A percentile compares a stretch with the other conserved stretches of the same genome.
These are phyloP conservation scores for Carallia pectinifolia DNA, from an alignment of 345 rosid genomes.

Conservation along the genomic window DNA sequence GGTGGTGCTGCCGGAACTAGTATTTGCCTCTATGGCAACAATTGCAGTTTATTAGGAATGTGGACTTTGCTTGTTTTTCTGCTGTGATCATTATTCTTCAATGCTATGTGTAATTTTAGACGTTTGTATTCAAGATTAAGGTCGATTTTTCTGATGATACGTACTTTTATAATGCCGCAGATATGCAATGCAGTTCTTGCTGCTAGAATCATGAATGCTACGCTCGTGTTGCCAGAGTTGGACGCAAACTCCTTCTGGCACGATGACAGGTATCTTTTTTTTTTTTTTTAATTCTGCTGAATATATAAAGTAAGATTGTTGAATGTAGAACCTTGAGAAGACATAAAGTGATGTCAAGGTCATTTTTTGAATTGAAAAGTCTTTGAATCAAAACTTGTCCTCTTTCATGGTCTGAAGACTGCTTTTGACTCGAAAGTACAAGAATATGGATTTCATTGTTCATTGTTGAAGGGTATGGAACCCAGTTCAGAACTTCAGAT, in stretches of 20 bases:
- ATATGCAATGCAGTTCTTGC: slow-evolving; percentile 99
- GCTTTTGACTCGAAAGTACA: too few species aligned
- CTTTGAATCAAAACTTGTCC: too few species aligned
- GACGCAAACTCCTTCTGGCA: slow-evolving; percentile 99
- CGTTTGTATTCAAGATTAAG: background rate
- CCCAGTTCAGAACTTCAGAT: too few species aligned
- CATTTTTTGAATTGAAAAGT: background rate
- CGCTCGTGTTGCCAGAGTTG: slow-evolving; percentile 92
- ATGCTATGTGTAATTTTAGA: background rate
- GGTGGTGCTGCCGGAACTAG: background rate
- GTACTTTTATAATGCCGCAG: slow-evolving; percentile 33
- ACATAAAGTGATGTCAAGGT: background rate
- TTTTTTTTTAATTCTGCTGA: background rate
- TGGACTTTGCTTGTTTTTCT: too few species aligned
- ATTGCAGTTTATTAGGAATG: too few species aligned
- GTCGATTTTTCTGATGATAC: background rate
- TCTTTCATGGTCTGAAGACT: too few species aligned
- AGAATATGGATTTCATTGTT: too few species aligned
- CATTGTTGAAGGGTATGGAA: too few species aligned
- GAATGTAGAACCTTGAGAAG: background rate
- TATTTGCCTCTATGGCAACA: too few species aligned
- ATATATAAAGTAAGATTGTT: background rate
- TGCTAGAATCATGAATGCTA: slow-evolving; percentile 98
- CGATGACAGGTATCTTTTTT: slow-evolving; percentile 75
- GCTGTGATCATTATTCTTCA: too few species aligned